These are phyloP conservation scores for Cercospora nicotianae DNA, from an alignment of 2,329 filamentous ascomycete species.

Conservation along the genomic window DNA sequence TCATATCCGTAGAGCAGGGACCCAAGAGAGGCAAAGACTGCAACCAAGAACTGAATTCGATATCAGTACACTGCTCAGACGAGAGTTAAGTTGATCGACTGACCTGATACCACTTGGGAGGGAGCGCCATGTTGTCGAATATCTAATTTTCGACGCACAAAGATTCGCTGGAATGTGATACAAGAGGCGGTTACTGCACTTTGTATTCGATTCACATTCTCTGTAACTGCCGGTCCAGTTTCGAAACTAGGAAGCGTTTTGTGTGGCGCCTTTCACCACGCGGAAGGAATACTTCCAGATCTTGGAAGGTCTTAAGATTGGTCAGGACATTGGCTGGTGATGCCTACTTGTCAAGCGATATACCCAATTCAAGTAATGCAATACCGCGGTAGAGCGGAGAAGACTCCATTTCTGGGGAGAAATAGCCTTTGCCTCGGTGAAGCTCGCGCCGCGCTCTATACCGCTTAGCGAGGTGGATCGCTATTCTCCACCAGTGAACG, in stretches of 20 bases:
- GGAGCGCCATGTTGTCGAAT: slow-evolving; percentile 50
- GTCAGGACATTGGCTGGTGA: neutral
- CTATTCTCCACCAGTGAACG: slow-evolving; percentile 8
- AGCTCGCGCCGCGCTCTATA: slow-evolving; percentile 1
- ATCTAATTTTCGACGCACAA: neutral
- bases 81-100: neutral
- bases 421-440: slow-evolving; percentile 7
- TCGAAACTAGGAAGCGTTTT: neutral
- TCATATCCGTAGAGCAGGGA: slow-evolving; percentile 59
- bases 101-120: slow-evolving; percentile 58
- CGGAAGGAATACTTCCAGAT: slow-evolving; percentile 20
- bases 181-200: neutral
- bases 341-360: neutral
- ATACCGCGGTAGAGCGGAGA: neutral
- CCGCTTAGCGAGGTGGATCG: slow-evolving; percentile 2
- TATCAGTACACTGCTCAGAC: neutral
- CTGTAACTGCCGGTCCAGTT: neutral
- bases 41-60: slow-evolving; percentile 53
- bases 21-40: slow-evolving; percentile 60
- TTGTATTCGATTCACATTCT: neutral
- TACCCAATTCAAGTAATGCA: neutral
- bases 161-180: neutral
- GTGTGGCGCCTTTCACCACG: slow-evolving; percentile 9
- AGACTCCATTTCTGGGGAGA: slow-evolving; percentile 1
- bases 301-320: neutral